Conservation (phyloP, 2,329 filamentous ascomycete genomes). For the Sporothrix protearum region DNA sequence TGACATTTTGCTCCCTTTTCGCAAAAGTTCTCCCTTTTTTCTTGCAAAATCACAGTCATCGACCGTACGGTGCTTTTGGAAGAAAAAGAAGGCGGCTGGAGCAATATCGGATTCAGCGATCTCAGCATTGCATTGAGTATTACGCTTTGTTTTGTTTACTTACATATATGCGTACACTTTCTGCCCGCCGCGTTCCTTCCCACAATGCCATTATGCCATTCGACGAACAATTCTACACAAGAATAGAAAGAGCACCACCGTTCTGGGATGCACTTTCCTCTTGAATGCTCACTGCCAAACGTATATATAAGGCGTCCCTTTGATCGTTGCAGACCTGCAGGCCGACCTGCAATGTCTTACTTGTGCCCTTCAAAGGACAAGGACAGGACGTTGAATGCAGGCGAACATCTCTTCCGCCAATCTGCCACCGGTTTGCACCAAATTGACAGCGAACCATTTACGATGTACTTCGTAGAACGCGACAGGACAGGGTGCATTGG, state of each 20-base stretch:
- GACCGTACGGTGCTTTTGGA: not conserved
- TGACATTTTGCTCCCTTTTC: not conserved
- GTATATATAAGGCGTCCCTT: not conserved
- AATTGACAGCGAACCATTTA: constrained; percentile 17
- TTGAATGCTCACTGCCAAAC: not conserved
- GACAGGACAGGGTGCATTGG: constrained; percentile 20
- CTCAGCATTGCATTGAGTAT: not conserved
- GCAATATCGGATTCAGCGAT: constrained; percentile 12
- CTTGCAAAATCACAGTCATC: not conserved
- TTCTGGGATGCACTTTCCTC: not conserved
- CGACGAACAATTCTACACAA: not conserved
- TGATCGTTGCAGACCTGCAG: not conserved
- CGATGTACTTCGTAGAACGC: no score
- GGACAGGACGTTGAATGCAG: not conserved
- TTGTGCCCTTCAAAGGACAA: not conserved
- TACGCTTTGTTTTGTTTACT: constrained; percentile 13
- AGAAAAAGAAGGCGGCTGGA: not conserved
- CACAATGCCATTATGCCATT: not conserved
- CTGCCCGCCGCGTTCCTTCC: not conserved
- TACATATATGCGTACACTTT: constrained; percentile 11
- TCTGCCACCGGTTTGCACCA: constrained; percentile 3
- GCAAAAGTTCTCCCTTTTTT: not conserved
- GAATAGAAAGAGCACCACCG: not conserved
- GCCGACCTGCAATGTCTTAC: constrained; percentile 6
- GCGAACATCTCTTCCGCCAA: not conserved